Conservation (phyloP, 768 basidiomycete species). For the Auriscalpium microsporum region DNA sequence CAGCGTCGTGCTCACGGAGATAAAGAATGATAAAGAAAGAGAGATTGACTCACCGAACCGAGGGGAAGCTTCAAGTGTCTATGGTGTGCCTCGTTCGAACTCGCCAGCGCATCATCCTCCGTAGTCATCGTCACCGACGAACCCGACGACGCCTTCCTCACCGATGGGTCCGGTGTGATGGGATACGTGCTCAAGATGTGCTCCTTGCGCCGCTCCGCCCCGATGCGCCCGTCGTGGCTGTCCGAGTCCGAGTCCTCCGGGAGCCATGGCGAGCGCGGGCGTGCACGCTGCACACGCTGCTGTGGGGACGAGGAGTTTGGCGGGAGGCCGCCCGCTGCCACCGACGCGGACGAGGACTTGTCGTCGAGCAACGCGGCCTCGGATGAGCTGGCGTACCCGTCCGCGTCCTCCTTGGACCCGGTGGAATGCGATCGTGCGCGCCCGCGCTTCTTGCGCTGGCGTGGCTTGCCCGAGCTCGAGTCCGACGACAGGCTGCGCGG, state of each 20-base stretch:
- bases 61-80: slow-evolving; percentile 3
- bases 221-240: slow-evolving; percentile 3
- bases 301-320: slow-evolving; percentile 4
- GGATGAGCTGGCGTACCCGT: slow-evolving; percentile 13
- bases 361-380: slow-evolving; percentile 13
- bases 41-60: background rate
- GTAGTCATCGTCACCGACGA: slow-evolving; percentile 9
- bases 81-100: background rate
- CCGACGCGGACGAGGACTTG: slow-evolving; percentile 14
- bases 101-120: slow-evolving; percentile 8
- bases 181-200: slow-evolving; percentile 7
- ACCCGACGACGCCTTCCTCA: slow-evolving; percentile 13
- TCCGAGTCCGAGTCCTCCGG: slow-evolving; percentile 15
- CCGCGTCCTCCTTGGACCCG: slow-evolving; percentile 1
- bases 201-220: slow-evolving; percentile 9
- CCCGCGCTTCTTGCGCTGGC: slow-evolving; percentile 13
- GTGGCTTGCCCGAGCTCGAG: slow-evolving; percentile 25
- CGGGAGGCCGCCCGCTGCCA: slow-evolving; percentile 12
- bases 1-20: background rate
- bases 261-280: slow-evolving; percentile 14
- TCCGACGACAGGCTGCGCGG: slow-evolving; percentile 65
- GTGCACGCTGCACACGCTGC: background rate
- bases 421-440: slow-evolving; percentile 10
- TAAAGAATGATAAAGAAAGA: too few species aligned
- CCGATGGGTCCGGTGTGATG: slow-evolving; percentile 14